These are phyloP conservation scores for Debaryomycetaceae sp. DNA, from an alignment of 1,139 yeast species.

Conservation along the genomic window DNA sequence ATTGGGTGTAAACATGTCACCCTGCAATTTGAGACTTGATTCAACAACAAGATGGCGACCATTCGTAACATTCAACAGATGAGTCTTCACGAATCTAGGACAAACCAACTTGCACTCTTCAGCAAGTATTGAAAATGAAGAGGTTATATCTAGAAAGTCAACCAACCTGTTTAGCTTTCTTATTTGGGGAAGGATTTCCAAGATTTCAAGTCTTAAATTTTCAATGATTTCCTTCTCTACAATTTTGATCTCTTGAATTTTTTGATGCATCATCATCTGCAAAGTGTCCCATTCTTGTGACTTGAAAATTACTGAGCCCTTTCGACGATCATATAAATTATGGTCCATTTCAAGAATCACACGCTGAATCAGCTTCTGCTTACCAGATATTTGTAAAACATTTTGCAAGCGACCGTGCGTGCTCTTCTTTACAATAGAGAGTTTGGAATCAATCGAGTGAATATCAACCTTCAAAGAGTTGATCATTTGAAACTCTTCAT, in stretches of 20 bases:
- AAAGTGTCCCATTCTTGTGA: slow-evolving; percentile 32
- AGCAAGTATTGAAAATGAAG: slow-evolving; percentile 71
- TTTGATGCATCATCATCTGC: slow-evolving; percentile 24
- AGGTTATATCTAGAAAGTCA: slow-evolving; percentile 70
- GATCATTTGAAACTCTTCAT: slow-evolving; percentile 21
- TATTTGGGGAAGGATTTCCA: slow-evolving; percentile 36
- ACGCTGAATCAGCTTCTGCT: slow-evolving; percentile 22
- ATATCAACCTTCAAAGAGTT: slow-evolving; percentile 17
- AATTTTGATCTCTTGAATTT: slow-evolving; percentile 21
- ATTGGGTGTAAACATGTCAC: slow-evolving; percentile 61
- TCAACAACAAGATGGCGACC: slow-evolving; percentile 95
- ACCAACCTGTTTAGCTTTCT: slow-evolving; percentile 44
- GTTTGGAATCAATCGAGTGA: slow-evolving; percentile 24
- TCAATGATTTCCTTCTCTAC: slow-evolving; percentile 48
- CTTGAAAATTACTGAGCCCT: slow-evolving; percentile 26
- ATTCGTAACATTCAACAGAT: slow-evolving; percentile 40
- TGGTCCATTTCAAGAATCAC: slow-evolving; percentile 11
- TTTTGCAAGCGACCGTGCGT: slow-evolving; percentile 31
- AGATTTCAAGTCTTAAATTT: slow-evolving; percentile 34
- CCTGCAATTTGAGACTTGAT: slow-evolving; percentile 53
- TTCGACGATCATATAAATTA: slow-evolving; percentile 26
- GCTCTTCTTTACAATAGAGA: slow-evolving; percentile 23
- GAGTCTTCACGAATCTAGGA: slow-evolving; percentile 57
- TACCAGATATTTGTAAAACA: slow-evolving; percentile 34
- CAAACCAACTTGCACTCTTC: slow-evolving; percentile 59